Base-by-base conservation (phyloP, 164 flowering plant species). In the Chimonanthus salicifolius region DNA sequence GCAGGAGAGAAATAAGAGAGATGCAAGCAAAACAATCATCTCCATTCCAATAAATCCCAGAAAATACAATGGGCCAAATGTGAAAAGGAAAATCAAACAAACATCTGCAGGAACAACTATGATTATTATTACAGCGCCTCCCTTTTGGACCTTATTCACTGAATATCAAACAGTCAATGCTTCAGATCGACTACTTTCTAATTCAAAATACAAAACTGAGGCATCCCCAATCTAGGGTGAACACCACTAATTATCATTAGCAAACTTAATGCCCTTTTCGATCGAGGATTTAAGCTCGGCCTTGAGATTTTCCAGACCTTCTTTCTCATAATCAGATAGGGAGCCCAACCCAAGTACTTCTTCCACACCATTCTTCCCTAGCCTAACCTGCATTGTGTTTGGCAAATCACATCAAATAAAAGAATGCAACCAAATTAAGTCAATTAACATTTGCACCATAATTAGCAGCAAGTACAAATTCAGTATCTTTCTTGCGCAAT, bases 361-460 rank as follows among this genome's bases (percentile, higher is more conserved):
- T 74, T 96, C 98, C 60, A 94, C 92, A 3, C 99, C 99, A 62
- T 92, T 88, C 90, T 89, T 92, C 51, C 99, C 99, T 6, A 96
- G 90, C 77, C 85, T 92, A 71, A 96, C 99, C 99, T 96, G 92
- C 78, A 75, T 69, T 11, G 15, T 43, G 5, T 44, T 4, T 18
- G 47, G 48, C 13, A 18, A 21, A 48, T 16, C 68, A 45, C 64
- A 74, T 50, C 11, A 6, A 46, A 62, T 6, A 20, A 11, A 64
- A 6, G 46, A 13, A 45, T 9, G 5, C 45, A 33, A 48, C 6
- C 3, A 45, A 15, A 62, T 33, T n/a, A 13, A 58, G 7, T 15
- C 64, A 62, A 16, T 16, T 33, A 33, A 33, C 33, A 33, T 33
- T 33, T 1, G 33, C 33, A 62, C 5, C 16, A 62, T 33, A 62